These are phyloP conservation scores for Dittrichia graveolens DNA, from an alignment of 129 eudicot genomes.

Conservation along the genomic window DNA sequence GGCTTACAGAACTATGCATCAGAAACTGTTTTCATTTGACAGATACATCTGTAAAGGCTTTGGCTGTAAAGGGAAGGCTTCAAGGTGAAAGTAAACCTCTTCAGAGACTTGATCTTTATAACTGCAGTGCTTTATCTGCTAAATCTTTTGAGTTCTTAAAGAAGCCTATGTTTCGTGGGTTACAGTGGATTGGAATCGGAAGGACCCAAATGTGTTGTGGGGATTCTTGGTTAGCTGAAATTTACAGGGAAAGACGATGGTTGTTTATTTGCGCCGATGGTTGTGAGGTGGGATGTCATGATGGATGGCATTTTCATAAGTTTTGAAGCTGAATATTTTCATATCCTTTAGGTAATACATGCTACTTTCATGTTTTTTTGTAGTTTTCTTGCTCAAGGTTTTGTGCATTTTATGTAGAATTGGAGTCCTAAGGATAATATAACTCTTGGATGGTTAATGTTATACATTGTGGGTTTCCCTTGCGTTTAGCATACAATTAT, in stretches of 20 bases:
- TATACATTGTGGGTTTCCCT: too few relatives aligned
- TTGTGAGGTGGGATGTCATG: constrained; percentile 81
- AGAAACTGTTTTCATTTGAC: constrained; percentile 64
- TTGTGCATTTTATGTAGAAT: neutral
- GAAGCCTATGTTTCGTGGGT: constrained; percentile 55
- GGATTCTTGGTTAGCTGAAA: constrained; percentile 23
- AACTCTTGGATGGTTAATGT: too few relatives aligned
- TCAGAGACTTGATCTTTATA: constrained; percentile 51
- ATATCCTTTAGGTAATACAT: neutral
- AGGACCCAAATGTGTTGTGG: constrained; percentile 36
- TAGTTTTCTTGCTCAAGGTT: neutral
- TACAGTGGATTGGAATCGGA: constrained; percentile 75
- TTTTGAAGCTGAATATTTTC: constrained; percentile 4
- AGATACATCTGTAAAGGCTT: constrained; percentile 47
- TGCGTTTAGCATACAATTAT: too few relatives aligned
- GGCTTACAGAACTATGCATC: constrained; percentile 51
- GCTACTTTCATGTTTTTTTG: neutral
- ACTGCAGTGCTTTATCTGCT: constrained; percentile 45
- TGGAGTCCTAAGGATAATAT: neutral
- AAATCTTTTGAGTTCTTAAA: constrained; percentile 35
- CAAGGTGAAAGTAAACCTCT: constrained; percentile 26
- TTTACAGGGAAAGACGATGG: constrained; percentile 46
- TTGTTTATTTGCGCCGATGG: constrained; percentile 54
- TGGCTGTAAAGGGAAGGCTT: constrained; percentile 44
- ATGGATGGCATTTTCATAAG: constrained; percentile 75